phyloP scores from a whole-genome alignment of 306 rosid species.

The Lathyrus sativus region DNA sequence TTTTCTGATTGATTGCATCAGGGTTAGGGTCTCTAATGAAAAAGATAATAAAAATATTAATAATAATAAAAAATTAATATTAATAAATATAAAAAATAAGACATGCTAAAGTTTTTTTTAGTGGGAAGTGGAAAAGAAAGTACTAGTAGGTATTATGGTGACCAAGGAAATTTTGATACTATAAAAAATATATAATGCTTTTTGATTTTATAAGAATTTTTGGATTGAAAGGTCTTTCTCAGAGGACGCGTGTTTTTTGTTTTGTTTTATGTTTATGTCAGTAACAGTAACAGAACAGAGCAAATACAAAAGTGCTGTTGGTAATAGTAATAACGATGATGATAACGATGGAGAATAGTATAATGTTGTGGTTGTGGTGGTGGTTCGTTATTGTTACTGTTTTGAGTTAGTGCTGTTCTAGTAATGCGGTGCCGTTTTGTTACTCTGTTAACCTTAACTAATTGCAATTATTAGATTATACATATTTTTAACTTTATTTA shows the following conservation, averaged over 20 bases:
- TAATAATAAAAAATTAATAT: background rate
- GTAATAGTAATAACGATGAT: background rate
- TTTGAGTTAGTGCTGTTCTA: too few relatives aligned
- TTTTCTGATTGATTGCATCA: constrained; percentile 65
- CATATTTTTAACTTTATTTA: too few relatives aligned
- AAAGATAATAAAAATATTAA: background rate
- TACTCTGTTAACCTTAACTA: too few relatives aligned
- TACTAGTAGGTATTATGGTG: background rate
- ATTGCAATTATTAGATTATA: too few relatives aligned
- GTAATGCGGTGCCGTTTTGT: too few relatives aligned
- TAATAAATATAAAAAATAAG: background rate
- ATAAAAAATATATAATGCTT: background rate
- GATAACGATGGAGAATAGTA: background rate
- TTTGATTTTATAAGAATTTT: background rate
- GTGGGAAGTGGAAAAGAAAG: background rate
- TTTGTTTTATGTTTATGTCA: background rate
- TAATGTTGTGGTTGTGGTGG: too few relatives aligned
- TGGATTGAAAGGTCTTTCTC: background rate
- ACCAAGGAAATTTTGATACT: constrained; percentile 6
- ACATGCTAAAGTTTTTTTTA: background rate
- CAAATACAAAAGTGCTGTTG: background rate
- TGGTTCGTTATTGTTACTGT: too few relatives aligned
- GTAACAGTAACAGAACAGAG: background rate
- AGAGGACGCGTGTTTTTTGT: constrained; percentile 19
- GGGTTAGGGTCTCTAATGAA: background rate